phyloP scores from a whole-genome alignment of 129 eudicot genomes.

The Helianthus tuberosus region DNA sequence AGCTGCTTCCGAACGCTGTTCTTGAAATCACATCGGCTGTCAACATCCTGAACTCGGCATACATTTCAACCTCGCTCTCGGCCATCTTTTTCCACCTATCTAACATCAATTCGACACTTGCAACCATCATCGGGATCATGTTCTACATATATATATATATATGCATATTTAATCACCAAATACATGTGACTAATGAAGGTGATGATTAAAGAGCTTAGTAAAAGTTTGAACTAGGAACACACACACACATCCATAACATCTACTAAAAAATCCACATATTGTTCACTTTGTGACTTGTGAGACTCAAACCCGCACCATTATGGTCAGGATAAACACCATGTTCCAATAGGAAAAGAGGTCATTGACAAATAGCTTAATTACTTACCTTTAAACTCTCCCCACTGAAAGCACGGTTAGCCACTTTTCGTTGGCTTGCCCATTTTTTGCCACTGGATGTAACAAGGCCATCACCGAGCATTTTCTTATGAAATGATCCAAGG shows the following conservation, averaged over 20 bases:
- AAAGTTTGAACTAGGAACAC: no score
- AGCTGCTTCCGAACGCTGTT: constrained; percentile 46
- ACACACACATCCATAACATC: no score
- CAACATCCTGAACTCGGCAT: constrained; percentile 34
- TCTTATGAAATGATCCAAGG: constrained; percentile 28
- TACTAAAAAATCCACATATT: no score
- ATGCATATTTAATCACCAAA: not conserved
- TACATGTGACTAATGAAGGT: no score
- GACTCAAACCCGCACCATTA: no score
- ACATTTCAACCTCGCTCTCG: constrained; percentile 36
- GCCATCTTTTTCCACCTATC: constrained; percentile 36
- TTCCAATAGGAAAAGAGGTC: no score
- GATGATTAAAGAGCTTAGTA: not conserved
- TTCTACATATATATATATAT: constrained; percentile 18
- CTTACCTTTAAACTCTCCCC: constrained; percentile 55
- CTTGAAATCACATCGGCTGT: constrained; percentile 43
- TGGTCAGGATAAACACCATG: no score
- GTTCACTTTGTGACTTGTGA: no score
- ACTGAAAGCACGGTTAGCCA: constrained; percentile 55
- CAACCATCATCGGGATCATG: constrained; percentile 41
- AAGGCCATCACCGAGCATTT: constrained; percentile 51
- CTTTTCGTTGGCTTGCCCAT: constrained; percentile 50
- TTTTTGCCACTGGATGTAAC: constrained; percentile 41
- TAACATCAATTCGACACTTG: constrained; percentile 38
- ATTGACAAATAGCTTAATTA: not conserved